Evolutionary conservation across 2,329 filamentous ascomycete species (phyloP).

Genomic region (Colletotrichum siamense): DNA sequence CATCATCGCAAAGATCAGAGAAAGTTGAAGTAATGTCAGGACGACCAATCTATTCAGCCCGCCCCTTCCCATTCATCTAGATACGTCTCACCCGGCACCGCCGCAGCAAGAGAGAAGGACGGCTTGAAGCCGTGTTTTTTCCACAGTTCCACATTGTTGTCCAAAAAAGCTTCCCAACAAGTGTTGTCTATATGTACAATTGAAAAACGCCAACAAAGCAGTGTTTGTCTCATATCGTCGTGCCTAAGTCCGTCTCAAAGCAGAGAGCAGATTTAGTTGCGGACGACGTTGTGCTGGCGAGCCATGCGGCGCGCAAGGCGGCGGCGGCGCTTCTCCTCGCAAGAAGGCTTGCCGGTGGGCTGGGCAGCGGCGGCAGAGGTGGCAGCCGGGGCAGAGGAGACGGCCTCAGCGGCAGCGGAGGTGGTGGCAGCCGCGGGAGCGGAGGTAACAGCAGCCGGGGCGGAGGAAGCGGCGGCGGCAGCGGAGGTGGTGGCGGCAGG

Average conservation of each 20-base stretch:
- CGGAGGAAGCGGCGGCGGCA: slow-evolving; percentile 26
- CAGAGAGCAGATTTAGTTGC: neutral
- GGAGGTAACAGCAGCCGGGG: slow-evolving; percentile 19
- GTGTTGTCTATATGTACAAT: slow-evolving; percentile 11
- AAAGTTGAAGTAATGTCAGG: neutral
- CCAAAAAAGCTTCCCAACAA: neutral
- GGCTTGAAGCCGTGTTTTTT: neutral
- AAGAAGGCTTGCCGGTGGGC: slow-evolving; percentile 23
- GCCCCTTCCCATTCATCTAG: slow-evolving; percentile 15
- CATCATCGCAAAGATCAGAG: neutral
- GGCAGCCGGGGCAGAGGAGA: neutral
- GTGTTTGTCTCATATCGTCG: neutral
- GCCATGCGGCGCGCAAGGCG: slow-evolving; percentile 18
- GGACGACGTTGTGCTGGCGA: slow-evolving; percentile 20
- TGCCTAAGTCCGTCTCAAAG: neutral
- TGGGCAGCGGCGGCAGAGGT: neutral
- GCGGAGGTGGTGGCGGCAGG: slow-evolving; percentile 8
- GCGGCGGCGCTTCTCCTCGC: slow-evolving; percentile 21
- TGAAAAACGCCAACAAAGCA: slow-evolving; percentile 15
- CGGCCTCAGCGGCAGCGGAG: slow-evolving; percentile 6
- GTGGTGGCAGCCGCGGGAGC: slow-evolving; percentile 12
- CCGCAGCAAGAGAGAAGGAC: neutral
- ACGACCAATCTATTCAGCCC: neutral
- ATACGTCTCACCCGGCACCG: slow-evolving; percentile 1
- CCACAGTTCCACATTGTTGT: slow-evolving; percentile 1